These are phyloP conservation scores for Monotropa hypopitys DNA, from an alignment of 179 eudicot species.

Conservation along the genomic window DNA sequence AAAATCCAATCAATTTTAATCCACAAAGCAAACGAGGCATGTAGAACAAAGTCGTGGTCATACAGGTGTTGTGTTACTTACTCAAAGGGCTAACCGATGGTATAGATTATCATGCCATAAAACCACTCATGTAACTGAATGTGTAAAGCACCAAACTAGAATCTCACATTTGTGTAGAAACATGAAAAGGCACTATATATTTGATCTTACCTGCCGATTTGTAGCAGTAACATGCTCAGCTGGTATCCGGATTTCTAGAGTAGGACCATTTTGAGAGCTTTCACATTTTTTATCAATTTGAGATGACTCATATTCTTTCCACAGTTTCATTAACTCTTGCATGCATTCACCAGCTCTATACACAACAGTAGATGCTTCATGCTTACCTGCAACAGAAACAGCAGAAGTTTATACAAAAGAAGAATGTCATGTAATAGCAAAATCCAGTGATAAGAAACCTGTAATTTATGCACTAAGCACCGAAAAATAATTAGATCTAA, in stretches of 20 bases:
- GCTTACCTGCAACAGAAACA: conserved; percentile 43
- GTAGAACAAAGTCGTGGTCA: too few relatives aligned
- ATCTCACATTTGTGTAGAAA: not conserved
- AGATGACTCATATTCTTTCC: conserved; percentile 67
- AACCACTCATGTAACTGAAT: not conserved
- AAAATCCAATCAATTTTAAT: too few relatives aligned
- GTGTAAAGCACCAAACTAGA: not conserved
- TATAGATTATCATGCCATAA: not conserved
- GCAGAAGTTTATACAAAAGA: not conserved
- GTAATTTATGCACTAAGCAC: not conserved
- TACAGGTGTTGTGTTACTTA: not conserved
- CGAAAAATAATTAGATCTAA: not conserved
- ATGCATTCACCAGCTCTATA: conserved; percentile 88
- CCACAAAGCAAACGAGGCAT: too few relatives aligned
- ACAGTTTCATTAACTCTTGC: conserved; percentile 75
- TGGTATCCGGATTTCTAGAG: conserved; percentile 74
- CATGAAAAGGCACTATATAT: not conserved
- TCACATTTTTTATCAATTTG: conserved; percentile 43
- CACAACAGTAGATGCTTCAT: conserved; percentile 50
- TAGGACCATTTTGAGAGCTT: conserved; percentile 52
- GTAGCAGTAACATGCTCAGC: conserved; percentile 95
- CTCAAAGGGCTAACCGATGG: not conserved
- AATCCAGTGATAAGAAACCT: not conserved
- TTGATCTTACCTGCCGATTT: conserved; percentile 67
- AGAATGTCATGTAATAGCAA: not conserved